Conservation (phyloP, 768 basidiomycete species). For the Chalciporus chontae region DNA sequence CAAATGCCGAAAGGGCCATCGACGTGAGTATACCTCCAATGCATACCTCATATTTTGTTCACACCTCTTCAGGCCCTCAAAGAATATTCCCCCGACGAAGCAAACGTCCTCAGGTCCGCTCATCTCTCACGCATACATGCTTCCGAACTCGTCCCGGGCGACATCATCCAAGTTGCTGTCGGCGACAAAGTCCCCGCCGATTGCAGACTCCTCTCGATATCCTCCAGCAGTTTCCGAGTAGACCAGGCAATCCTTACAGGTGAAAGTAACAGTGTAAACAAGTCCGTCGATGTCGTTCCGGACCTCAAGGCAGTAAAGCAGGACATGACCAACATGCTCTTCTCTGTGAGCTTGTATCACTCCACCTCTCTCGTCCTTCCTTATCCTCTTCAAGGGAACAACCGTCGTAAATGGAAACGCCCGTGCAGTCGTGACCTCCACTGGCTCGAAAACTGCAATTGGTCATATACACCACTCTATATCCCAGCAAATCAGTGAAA, state of each 20-base stretch:
- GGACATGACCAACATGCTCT: slow-evolving; percentile 96
- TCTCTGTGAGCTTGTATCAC: slow-evolving; percentile 55
- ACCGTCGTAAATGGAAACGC: slow-evolving; percentile 94
- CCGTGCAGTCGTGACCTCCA: slow-evolving; percentile 82
- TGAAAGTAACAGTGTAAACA: slow-evolving; percentile 87
- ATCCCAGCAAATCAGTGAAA: slow-evolving; percentile 86
- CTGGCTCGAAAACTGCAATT: slow-evolving; percentile 85
- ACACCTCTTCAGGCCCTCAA: slow-evolving; percentile 69
- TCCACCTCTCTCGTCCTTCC: neutral
- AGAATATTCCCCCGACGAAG: slow-evolving; percentile 97
- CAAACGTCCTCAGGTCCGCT: slow-evolving; percentile 80
- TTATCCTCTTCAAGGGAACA: slow-evolving; percentile 61
- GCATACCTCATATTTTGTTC: neutral
- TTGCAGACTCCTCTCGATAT: slow-evolving; percentile 83
- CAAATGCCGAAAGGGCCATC: slow-evolving; percentile 94
- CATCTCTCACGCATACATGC: slow-evolving; percentile 74
- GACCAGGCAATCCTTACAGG: slow-evolving; percentile 98
- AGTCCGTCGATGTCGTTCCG: slow-evolving; percentile 61
- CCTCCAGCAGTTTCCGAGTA: slow-evolving; percentile 89
- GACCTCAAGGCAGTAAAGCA: slow-evolving; percentile 90
- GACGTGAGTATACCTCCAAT: slow-evolving; percentile 59
- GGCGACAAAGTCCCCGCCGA: slow-evolving; percentile 97
- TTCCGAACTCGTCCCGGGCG: slow-evolving; percentile 89
- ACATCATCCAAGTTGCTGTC: slow-evolving; percentile 86
- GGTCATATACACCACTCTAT: slow-evolving; percentile 98